phyloP scores from a whole-genome alignment of 78 protist species.

The Dictyostelium capitatum region DNA sequence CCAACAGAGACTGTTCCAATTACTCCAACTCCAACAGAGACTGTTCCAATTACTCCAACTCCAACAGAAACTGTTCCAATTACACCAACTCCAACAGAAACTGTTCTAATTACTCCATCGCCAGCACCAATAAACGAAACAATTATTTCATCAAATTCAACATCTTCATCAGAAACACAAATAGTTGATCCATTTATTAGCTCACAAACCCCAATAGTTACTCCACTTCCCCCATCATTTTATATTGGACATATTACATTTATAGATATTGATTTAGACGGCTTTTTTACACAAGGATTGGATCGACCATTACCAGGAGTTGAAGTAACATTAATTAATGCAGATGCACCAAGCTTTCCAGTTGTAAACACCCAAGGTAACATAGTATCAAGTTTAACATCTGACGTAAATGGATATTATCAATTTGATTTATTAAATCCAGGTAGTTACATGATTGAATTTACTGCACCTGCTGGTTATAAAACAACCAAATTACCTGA shows the following conservation, averaged over 20 bases:
- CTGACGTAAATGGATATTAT: slow-evolving; percentile 33
- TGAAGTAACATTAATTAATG: background rate
- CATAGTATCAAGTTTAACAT: background rate
- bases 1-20: too few species aligned
- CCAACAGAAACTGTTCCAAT: too few species aligned
- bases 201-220: too few species aligned
- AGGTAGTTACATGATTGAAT: slow-evolving; percentile 4
- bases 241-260: slow-evolving; percentile 10
- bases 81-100: background rate
- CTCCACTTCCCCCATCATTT: too few species aligned
- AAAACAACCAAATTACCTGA: background rate
- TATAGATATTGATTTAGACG: slow-evolving; percentile 31
- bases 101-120: too few species aligned
- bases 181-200: too few species aligned
- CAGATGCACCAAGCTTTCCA: too few species aligned
- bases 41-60: too few species aligned
- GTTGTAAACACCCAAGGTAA: background rate
- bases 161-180: too few species aligned
- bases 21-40: too few species aligned
- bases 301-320: slow-evolving; percentile 11
- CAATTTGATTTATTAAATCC: slow-evolving; percentile 25
- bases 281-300: background rate
- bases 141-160: too few species aligned
- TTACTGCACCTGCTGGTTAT: background rate
- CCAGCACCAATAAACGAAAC: background rate